Percentiles rank a stretch among this genome's conserved stretches.
Evolutionary conservation across 169 alveolate species (phyloP).

Genomic region (Plasmodium knowlesi): DNA sequence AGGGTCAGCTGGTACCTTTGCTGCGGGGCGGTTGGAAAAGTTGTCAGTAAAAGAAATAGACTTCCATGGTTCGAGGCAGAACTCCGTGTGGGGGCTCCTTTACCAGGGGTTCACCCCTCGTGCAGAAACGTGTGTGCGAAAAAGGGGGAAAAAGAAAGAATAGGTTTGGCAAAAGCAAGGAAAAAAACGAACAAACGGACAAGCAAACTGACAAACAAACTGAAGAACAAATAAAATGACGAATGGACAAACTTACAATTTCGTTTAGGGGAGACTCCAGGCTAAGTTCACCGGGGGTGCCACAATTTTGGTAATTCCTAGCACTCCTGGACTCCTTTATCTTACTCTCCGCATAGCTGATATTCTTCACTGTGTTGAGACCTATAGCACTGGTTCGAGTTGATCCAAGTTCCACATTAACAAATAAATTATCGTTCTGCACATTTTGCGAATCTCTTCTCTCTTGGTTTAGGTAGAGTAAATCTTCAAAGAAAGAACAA

Average conservation of each 20-base stretch:
- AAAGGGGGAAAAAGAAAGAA: not conserved
- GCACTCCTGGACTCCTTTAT: slow-evolving; percentile 10
- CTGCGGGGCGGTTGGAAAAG: slow-evolving; percentile 1
- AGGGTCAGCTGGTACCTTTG: slow-evolving; percentile 63
- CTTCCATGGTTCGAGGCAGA: not conserved
- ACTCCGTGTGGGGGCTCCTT: not conserved
- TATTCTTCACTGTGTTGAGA: not conserved
- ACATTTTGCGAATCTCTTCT: slow-evolving; percentile 10
- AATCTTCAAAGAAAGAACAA: slow-evolving; percentile 42
- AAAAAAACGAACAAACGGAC: not conserved
- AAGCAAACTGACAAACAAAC: not conserved
- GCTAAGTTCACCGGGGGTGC: slow-evolving; percentile 6
- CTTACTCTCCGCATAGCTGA: slow-evolving; percentile 3
- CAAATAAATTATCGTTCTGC: slow-evolving; percentile 13
- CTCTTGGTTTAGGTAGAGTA: slow-evolving; percentile 47
- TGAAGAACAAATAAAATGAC: not conserved
- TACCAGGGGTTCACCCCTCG: not conserved
- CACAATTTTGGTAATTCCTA: not conserved
- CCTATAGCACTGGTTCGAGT: slow-evolving; percentile 58
- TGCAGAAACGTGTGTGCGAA: not conserved
- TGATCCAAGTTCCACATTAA: slow-evolving; percentile 43
- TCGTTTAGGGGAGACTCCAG: slow-evolving; percentile 69
- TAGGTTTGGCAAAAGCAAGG: not conserved
- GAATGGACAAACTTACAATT: slow-evolving; percentile 20
- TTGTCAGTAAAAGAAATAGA: not conserved